Evolutionary conservation across 176 grass and related monocot genomes (phyloP), one percentile per base, ranked within the genome.

Genomic region (Aegilops sharonensis): DNA sequence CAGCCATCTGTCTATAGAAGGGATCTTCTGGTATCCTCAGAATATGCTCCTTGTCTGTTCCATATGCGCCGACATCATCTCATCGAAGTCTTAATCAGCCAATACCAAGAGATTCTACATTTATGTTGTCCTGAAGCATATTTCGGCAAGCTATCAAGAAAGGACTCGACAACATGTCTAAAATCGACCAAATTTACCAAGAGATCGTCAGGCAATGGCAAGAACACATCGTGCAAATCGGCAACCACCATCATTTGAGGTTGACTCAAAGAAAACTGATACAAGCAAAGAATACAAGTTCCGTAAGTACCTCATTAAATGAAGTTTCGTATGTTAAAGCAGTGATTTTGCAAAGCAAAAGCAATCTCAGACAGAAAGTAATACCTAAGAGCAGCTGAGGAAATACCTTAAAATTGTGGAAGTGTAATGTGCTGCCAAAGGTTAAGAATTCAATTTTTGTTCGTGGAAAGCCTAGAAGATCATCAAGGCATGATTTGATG

Each of bases 1-100:
- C 97, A 72, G 97, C 94, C 97, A 96, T 96, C 72, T 96, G 92
- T 91, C 96, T 99, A 85, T 96, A 99, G 72, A 99, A 99, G 54
- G 97, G 83, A 48, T 99, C 94, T 91, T 96, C 94, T 74, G 94
- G 90, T 78, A 90, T 80, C 82, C 97, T 94, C 21, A 96, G 83
- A 27, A 27, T 27, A 27, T 27, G 27, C 27, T 27, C 27, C 27
- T 27, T 27, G 27, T 27, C 27, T 27, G 94, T 99, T 78, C 94
- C 97, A 91, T 96, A 99, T 39, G 89, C 86, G 84, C 89, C 86
- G 30, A 90, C 84, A 87, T 99, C 97, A 88, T 96, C 97, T 85
- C 97, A 94, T 75, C 92, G 79, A 75, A 99, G 90, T 40, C 97
- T 94, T 81, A 96, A 78, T 76, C 89, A 79, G 8, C 92, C 97